Conservation (phyloP, 441 rosid genomes). For the Biscutella laevigata region DNA sequence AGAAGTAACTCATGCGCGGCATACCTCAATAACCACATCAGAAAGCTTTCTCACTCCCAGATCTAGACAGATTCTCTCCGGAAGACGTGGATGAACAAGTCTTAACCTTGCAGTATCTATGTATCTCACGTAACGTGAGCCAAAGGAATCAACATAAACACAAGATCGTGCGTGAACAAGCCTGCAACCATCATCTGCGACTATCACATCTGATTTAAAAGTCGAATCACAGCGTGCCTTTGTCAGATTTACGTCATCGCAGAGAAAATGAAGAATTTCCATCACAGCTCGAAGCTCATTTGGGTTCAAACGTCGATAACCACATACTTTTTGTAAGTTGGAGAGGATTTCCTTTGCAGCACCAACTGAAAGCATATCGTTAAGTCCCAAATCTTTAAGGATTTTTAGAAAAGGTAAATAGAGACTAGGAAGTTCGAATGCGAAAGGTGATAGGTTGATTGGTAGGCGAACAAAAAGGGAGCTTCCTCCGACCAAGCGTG, state of each 20-base stretch:
- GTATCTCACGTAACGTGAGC: constrained; percentile 61
- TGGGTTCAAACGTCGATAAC: constrained; percentile 87
- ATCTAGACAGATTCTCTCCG: constrained; percentile 60
- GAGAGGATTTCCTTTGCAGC: constrained; percentile 71
- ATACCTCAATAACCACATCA: constrained; percentile 86
- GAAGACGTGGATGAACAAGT: constrained; percentile 76
- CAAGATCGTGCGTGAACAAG: constrained; percentile 81
- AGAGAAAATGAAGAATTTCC: constrained; percentile 76
- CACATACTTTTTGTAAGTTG: constrained; percentile 73
- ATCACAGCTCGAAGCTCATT: constrained; percentile 96
- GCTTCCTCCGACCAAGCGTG: constrained; percentile 75
- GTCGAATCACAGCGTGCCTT: constrained; percentile 23
- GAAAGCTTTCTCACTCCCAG: constrained; percentile 84
- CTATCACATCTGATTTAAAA: constrained; percentile 56
- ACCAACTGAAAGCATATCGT: constrained; percentile 60
- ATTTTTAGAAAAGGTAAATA: constrained; percentile 79
- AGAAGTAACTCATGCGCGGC: neutral
- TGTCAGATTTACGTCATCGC: constrained; percentile 38
- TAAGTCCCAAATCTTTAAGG: constrained; percentile 89
- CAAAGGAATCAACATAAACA: constrained; percentile 73
- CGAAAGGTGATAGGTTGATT: constrained; percentile 86
- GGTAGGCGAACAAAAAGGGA: constrained; percentile 78
- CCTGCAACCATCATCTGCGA: constrained; percentile 96
- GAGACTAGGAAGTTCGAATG: constrained; percentile 80
- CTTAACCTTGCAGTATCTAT: constrained; percentile 75